Percentiles rank a stretch among this genome's conserved stretches.
Evolutionary conservation across 176 grass and related monocot genomes (phyloP).

Genomic region (Lolium multiflorum): DNA sequence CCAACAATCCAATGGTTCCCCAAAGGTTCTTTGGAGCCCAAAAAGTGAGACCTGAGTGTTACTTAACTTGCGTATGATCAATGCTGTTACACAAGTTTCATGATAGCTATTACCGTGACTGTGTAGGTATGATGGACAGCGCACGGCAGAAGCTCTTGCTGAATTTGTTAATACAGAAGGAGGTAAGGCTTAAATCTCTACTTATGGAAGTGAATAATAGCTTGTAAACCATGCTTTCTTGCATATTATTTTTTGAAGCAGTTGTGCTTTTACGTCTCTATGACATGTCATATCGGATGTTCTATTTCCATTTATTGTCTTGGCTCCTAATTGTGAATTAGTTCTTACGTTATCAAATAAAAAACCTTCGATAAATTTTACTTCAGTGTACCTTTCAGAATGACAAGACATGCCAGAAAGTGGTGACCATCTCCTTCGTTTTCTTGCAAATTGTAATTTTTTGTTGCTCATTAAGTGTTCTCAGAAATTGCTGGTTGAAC

Average conservation of each 20-base stretch:
- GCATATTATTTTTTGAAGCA: background rate
- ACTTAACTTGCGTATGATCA: background rate
- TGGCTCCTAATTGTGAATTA: too few species aligned
- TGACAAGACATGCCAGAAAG: background rate
- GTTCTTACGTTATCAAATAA: too few species aligned
- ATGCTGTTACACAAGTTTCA: background rate
- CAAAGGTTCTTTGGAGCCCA: conserved; percentile 93
- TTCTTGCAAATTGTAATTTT: background rate
- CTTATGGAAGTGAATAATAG: background rate
- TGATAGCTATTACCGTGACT: conserved; percentile 8
- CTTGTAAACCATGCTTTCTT: background rate
- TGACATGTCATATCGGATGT: background rate
- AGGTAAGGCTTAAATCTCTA: conserved; percentile 49
- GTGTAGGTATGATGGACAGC: conserved; percentile 84
- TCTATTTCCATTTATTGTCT: background rate
- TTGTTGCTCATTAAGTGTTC: background rate
- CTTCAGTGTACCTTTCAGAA: background rate
- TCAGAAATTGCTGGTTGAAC: background rate
- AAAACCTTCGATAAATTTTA: too few species aligned
- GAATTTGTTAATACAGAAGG: conserved; percentile 93
- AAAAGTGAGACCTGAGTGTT: conserved; percentile 63
- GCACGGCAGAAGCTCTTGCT: conserved; percentile 74
- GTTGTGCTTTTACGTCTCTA: background rate
- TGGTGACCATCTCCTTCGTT: background rate
- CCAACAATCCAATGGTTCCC: conserved; percentile 98